Conservation (phyloP, 441 rosid genomes). For the Populus tomentosa region DNA sequence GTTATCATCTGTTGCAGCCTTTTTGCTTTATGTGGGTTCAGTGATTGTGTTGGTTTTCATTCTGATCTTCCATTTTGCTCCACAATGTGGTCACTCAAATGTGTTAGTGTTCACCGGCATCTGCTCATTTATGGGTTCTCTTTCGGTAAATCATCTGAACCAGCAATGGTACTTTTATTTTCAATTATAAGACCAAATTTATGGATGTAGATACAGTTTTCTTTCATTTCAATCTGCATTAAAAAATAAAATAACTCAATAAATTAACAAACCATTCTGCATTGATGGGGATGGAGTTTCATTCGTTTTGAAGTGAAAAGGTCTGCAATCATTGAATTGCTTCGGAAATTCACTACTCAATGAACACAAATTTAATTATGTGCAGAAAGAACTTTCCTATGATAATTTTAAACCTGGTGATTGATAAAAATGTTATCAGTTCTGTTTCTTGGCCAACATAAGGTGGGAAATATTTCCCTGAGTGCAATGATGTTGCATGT, state of each 20-base stretch:
- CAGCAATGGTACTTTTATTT: background rate
- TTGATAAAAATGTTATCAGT: background rate
- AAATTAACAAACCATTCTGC: background rate
- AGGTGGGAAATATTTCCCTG: background rate
- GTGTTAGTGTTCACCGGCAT: slow-evolving; percentile 62
- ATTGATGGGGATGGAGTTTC: background rate
- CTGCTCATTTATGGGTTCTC: slow-evolving; percentile 77
- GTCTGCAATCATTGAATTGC: background rate
- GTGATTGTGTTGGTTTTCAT: slow-evolving; percentile 54
- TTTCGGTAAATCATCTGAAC: slow-evolving; percentile 47
- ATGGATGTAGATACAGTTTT: background rate
- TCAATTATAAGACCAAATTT: background rate
- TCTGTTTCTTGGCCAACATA: background rate
- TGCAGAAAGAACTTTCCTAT: background rate
- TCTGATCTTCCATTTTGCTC: slow-evolving; percentile 52
- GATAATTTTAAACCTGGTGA: background rate
- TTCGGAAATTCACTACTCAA: background rate
- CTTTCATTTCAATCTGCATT: background rate
- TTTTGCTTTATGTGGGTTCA: slow-evolving; percentile 47
- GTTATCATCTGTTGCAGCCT: slow-evolving; percentile 37
- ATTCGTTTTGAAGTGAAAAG: background rate
- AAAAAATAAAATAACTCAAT: background rate
- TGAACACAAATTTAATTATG: background rate
- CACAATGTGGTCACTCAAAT: slow-evolving; percentile 51
- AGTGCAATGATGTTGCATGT: background rate